These are phyloP conservation scores for Echites panduratus DNA, from an alignment of 257 asterid species.

Conservation along the genomic window DNA sequence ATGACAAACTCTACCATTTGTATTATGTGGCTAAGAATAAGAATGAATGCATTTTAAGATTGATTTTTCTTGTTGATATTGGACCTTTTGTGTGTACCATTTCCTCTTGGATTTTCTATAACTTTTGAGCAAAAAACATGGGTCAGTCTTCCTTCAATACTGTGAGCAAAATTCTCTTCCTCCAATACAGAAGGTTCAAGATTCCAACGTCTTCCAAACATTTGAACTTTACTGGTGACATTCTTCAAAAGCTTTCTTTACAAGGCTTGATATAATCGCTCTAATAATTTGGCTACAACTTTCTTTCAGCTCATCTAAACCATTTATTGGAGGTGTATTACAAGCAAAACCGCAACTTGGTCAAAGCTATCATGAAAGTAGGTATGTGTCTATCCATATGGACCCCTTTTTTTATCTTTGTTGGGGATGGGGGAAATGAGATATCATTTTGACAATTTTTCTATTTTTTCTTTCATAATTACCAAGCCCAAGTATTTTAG, in stretches of 20 bases:
- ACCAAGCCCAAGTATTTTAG: too few species aligned
- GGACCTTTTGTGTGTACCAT: neutral
- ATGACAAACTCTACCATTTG: neutral
- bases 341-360: constrained; percentile 51
- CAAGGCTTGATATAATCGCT: neutral
- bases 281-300: neutral
- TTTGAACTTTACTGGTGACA: neutral
- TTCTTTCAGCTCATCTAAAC: constrained; percentile 89
- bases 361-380: constrained; percentile 59
- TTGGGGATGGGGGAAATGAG: neutral
- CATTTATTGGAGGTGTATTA: constrained; percentile 66
- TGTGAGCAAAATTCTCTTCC: neutral
- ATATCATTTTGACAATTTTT: too few species aligned
- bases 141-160: neutral
- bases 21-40: neutral
- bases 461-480: too few species aligned
- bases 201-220: neutral
- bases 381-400: constrained; percentile 58
- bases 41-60: neutral
- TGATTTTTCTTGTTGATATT: neutral
- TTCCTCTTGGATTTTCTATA: neutral
- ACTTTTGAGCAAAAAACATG: neutral
- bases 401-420: too few species aligned
- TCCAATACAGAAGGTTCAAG: neutral
- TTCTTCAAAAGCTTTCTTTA: neutral